Percentiles rank a stretch among this genome's conserved stretches.
phyloP scores from a whole-genome alignment of 139 green algal species.

The Picochlorum sp. region DNA sequence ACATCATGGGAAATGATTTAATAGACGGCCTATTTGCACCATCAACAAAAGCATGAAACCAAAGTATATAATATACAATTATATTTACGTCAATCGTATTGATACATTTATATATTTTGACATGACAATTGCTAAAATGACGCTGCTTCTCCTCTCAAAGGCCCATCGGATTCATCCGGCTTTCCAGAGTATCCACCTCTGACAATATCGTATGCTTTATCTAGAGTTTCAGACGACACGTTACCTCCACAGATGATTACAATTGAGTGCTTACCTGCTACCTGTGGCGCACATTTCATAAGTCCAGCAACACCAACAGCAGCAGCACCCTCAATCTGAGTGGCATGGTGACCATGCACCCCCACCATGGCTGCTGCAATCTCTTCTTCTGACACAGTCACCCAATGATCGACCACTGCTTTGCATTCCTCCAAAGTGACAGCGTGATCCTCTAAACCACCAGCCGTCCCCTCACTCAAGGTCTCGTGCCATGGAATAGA shows the following conservation, averaged over 20 bases:
- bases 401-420: constrained; percentile 43
- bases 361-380: constrained; percentile 44
- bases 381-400: constrained; percentile 36
- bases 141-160: no score
- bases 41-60: no score
- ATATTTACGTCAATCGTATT: no score
- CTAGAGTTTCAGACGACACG: constrained; percentile 14
- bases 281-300: constrained; percentile 2
- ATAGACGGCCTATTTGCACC: constrained; percentile 53
- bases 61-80: no score
- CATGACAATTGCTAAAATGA: no score
- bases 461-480: constrained; percentile 28
- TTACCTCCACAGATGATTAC: constrained; percentile 52
- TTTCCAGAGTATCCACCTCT: not conserved
- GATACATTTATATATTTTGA: no score
- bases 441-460: constrained; percentile 35
- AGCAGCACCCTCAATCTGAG: constrained; percentile 44
- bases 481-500: constrained; percentile 11
- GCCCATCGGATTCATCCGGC: no score
- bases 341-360: constrained; percentile 22
- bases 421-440: constrained; percentile 38
- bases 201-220: not conserved
- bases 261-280: constrained; percentile 23
- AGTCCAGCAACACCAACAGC: constrained; percentile 36
- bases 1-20: constrained; percentile 69